Base-by-base conservation (phyloP, 345 rosid species). In the Euphorbia peplus region DNA sequence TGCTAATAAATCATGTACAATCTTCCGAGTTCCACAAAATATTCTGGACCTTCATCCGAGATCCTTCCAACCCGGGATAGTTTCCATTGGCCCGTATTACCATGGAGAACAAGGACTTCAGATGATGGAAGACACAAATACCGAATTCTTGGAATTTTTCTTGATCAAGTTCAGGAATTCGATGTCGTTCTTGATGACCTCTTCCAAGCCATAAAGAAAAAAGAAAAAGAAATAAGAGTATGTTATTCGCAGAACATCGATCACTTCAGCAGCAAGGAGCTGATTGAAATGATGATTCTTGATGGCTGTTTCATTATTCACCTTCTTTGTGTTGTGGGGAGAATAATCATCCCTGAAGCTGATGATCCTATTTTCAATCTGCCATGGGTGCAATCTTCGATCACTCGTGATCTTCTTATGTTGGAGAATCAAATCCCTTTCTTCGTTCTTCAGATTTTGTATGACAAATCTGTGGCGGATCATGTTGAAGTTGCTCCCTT, bases 391-490 rank as follows among this genome's bases (percentile, higher is more conserved):
- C 73, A 82, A 12, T 79, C 80, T 0, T 81, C 70, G 1, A 48
- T 88, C 9, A 73, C 73, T 64, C 66, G 83, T 0, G 93, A 85
- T 70, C 73, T 88, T 29, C 82, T 88, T 12, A 72, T 73, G 60
- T 65, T 88, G 1, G 93, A 88, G 77, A 88, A 88, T 29, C 90
- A 88, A 71, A 79, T 87, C 28, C 90, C 92, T 30, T 82, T 63
- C 70, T 60, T 82, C 53, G 78, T 85, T 62, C 87, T 88, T 66
- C 63, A 78, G 25, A 21, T 76, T 35, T 70, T 85, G 8, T 85
- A 68, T 6, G 70, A 76, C 12, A 67, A 74, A 18, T 75, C 76
- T 0, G 65, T 13, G 16, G 37, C 29, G 13, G 16, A 26, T 25
- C 11, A 22, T 64, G 0, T 64, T 57, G n/a, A 28, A 16, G 16